Evolutionary conservation across 345 rosid genomes (phyloP).

Genomic region (Psidium friedrichsthalianum): DNA sequence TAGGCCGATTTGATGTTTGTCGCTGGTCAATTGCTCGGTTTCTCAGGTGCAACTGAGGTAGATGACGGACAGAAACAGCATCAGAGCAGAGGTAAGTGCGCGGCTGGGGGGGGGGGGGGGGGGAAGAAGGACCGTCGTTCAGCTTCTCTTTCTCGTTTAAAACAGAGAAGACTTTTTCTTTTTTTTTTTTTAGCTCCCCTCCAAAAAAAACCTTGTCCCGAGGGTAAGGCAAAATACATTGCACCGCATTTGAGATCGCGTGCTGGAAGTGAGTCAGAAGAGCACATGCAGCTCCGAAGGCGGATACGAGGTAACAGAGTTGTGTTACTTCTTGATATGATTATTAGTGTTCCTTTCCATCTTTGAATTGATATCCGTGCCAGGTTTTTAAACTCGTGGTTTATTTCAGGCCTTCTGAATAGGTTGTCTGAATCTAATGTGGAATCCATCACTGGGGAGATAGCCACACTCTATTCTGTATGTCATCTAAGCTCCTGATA

Average conservation of each 20-base stretch:
- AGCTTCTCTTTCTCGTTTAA: too few species aligned
- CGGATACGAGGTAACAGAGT: slow-evolving; percentile 56
- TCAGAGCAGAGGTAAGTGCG: too few species aligned
- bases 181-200: too few species aligned
- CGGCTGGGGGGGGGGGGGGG: too few species aligned
- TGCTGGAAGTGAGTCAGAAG: slow-evolving; percentile 52
- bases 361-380: neutral
- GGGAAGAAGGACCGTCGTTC: too few species aligned
- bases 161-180: too few species aligned
- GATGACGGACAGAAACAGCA: too few species aligned
- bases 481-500: slow-evolving; percentile 5
- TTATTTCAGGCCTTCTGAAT: slow-evolving; percentile 69
- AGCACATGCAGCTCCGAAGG: slow-evolving; percentile 55
- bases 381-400: neutral
- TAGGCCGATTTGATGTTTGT: too few species aligned
- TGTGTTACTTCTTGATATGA: neutral
- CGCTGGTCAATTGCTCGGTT: too few species aligned
- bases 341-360: neutral
- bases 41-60: too few species aligned
- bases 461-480: slow-evolving; percentile 58
- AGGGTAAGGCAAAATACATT: slow-evolving; percentile 39
- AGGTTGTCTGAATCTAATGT: slow-evolving; percentile 79
- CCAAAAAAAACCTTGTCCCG: slow-evolving; percentile 4
- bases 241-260: slow-evolving; percentile 62
- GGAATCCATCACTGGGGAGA: slow-evolving; percentile 74